These are phyloP conservation scores for Heterobasidion annosum DNA, from an alignment of 1,284 basidiomycete genomes.

Conservation along the genomic window DNA sequence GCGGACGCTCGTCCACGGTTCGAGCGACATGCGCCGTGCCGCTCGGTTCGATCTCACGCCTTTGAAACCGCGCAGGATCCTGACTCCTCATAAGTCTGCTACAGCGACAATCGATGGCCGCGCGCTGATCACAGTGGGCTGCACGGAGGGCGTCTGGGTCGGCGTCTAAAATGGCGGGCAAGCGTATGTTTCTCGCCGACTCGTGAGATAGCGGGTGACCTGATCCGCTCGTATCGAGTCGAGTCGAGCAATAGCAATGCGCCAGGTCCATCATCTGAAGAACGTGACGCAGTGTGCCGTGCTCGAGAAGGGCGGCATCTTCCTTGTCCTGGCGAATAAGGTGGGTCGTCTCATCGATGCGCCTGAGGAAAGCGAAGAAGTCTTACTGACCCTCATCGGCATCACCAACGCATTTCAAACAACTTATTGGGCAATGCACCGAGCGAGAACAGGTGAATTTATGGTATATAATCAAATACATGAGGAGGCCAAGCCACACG, in stretches of 20 bases:
- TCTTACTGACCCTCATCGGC: too few species aligned
- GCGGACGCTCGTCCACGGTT: constrained; percentile 72
- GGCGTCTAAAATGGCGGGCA: constrained; percentile 81
- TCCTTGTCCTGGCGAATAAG: constrained; percentile 91
- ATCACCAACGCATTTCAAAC: too few species aligned
- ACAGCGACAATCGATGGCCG: constrained; percentile 77
- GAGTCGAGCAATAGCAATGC: constrained; percentile 46
- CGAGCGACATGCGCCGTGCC: constrained; percentile 92
- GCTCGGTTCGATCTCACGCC: constrained; percentile 54
- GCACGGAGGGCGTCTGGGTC: constrained; percentile 95
- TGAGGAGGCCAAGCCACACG: too few species aligned
- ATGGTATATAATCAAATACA: too few species aligned
- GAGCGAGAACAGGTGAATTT: too few species aligned
- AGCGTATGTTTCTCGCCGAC: constrained; percentile 42
- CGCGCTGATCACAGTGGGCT: constrained; percentile 84
- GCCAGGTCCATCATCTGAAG: constrained; percentile 84
- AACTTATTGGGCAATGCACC: too few species aligned
- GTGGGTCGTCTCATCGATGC: constrained; percentile 26
- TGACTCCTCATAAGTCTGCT: not conserved
- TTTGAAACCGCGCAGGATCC: not conserved
- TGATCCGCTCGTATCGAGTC: too few species aligned
- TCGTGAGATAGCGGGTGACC: too few species aligned
- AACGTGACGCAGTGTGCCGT: constrained; percentile 92
- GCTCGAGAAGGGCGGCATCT: constrained; percentile 90
- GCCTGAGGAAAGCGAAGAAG: not conserved